Evolutionary conservation across 2,329 filamentous ascomycete species (phyloP).

Genomic region (Berkeleyomyces basicola): DNA sequence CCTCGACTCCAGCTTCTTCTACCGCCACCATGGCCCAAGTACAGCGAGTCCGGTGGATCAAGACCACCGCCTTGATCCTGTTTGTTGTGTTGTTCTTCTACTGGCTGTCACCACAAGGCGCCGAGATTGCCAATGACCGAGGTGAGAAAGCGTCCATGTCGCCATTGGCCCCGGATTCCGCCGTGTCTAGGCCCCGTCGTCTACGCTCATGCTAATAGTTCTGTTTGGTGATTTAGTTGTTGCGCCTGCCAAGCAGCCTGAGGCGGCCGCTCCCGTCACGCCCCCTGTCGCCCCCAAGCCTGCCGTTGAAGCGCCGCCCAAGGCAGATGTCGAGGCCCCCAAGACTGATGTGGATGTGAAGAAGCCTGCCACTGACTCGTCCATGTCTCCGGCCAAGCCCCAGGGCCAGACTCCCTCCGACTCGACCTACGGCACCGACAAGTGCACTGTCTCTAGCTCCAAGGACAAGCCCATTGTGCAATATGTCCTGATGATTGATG

Average conservation of each 20-base stretch:
- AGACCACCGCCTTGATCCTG: constrained; percentile 45
- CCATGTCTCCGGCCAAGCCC: constrained; percentile 9
- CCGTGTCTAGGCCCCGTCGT: background rate
- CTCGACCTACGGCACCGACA: constrained; percentile 47
- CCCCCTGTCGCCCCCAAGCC: constrained; percentile 9
- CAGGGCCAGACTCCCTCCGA: constrained; percentile 39
- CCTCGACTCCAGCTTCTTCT: constrained; percentile 28
- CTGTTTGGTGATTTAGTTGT: background rate
- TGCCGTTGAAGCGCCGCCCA: constrained; percentile 6
- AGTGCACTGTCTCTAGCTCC: constrained; percentile 70
- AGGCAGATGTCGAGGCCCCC: constrained; percentile 9
- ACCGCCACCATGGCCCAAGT: constrained; percentile 38
- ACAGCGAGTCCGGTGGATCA: constrained; percentile 48
- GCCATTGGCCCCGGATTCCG: background rate
- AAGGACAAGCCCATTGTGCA: constrained; percentile 87
- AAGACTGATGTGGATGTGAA: constrained; percentile 3
- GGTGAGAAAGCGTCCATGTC: constrained; percentile 20
- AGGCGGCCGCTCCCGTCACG: background rate
- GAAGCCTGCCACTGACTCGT: background rate
- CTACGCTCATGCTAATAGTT: background rate
- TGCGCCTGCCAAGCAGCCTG: constrained; percentile 2
- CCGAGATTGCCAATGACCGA: constrained; percentile 32
- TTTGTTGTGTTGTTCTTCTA: constrained; percentile 45
- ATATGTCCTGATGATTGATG: constrained; percentile 97
- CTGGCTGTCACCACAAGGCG: constrained; percentile 43